Conservation (phyloP, 768 basidiomycete genomes). For the Saitozyma podzolica region DNA sequence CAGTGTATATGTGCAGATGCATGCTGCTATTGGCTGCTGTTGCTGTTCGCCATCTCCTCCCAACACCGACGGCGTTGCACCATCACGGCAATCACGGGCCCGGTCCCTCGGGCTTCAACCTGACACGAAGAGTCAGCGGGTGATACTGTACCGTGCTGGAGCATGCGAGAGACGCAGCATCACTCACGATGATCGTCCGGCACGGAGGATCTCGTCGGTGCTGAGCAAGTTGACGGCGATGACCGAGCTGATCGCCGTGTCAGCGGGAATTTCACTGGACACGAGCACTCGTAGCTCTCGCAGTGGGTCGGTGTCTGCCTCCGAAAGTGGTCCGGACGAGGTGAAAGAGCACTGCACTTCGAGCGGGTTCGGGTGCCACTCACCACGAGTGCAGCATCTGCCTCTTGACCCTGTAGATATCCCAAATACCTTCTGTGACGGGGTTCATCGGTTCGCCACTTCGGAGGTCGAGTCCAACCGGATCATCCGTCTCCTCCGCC, state of each 20-base stretch:
- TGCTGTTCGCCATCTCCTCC: too few species aligned
- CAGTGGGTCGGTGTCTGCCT: too few species aligned
- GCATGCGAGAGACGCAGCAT: neutral
- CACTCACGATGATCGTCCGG: slow-evolving; percentile 53
- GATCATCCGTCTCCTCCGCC: slow-evolving; percentile 90
- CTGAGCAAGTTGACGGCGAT: slow-evolving; percentile 94
- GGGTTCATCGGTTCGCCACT: slow-evolving; percentile 97
- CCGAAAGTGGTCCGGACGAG: too few species aligned
- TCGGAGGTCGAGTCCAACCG: slow-evolving; percentile 85
- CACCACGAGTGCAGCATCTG: slow-evolving; percentile 98
- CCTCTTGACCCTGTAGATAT: slow-evolving; percentile 97
- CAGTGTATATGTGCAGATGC: too few species aligned
- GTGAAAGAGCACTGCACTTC: too few species aligned
- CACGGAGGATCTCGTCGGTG: slow-evolving; percentile 84
- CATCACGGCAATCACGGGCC: slow-evolving; percentile 1
- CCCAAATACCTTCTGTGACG: slow-evolving; percentile 94
- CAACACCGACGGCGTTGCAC: too few species aligned
- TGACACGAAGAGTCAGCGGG: neutral
- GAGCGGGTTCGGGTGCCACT: slow-evolving; percentile 43
- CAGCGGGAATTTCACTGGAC: neutral
- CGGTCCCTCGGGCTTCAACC: slow-evolving; percentile 18
- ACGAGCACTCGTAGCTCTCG: neutral
- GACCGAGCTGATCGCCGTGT: slow-evolving; percentile 49
- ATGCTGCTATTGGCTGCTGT: too few species aligned
- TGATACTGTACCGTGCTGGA: too few species aligned